Percentiles rank a stretch among this genome's conserved stretches.
Conservation (phyloP, 768 basidiomycete species). For the Suillus weaverae region DNA sequence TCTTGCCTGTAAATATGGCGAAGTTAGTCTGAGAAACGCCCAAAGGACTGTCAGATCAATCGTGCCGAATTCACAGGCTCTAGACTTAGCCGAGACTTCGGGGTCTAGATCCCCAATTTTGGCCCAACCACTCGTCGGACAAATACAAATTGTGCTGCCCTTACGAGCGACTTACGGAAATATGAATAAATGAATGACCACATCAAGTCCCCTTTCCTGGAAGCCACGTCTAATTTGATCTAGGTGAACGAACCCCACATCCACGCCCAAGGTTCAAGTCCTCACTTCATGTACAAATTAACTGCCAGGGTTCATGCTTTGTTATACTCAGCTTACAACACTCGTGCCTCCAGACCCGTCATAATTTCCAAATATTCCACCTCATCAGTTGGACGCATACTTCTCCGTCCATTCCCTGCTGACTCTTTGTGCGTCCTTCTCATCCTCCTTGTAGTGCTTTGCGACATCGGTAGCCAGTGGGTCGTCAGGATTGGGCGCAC, state of each 20-base stretch:
- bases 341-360: neutral
- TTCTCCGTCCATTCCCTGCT: conserved; percentile 95
- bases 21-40: conserved; percentile 10
- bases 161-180: conserved; percentile 7
- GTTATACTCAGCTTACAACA: conserved; percentile 12
- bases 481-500: conserved; percentile 95
- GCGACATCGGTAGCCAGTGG: conserved; percentile 94
- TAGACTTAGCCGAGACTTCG: conserved; percentile 25
- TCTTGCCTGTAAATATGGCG: conserved; percentile 18
- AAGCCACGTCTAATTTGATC: conserved; percentile 4
- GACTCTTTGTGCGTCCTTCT: conserved; percentile 88
- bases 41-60: conserved; percentile 14
- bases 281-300: conserved; percentile 12
- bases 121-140: neutral
- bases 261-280: neutral
- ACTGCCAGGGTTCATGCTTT: conserved; percentile 2
- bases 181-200: conserved; percentile 7
- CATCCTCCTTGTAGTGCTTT: conserved; percentile 98
- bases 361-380: neutral
- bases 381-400: conserved; percentile 55
- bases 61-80: conserved; percentile 22
- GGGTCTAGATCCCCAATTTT: conserved; percentile 9
- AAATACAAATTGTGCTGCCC: conserved; percentile 8
- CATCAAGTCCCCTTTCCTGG: conserved; percentile 1
- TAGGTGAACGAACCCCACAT: neutral